These are phyloP conservation scores for Exophiala dermatitidis DNA, from an alignment of 2,329 filamentous ascomycete genomes.

Conservation along the genomic window DNA sequence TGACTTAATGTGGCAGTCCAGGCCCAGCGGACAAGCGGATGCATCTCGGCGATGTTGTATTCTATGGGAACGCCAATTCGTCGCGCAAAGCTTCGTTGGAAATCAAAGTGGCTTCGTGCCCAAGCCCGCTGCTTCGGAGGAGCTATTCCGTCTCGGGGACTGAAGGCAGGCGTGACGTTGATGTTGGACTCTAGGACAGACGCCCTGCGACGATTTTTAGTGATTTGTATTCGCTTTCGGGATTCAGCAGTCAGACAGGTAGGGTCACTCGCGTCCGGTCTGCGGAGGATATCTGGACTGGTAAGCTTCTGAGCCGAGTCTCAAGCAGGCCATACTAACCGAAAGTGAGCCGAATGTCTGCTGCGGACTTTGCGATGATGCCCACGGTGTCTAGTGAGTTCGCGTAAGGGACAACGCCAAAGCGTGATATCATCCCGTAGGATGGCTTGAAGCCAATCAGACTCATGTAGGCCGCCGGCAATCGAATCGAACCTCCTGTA, in stretches of 20 bases:
- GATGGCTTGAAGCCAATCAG: constrained; percentile 84
- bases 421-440: constrained; percentile 78
- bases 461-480: constrained; percentile 81
- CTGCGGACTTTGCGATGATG: constrained; percentile 54
- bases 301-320: constrained; percentile 28
- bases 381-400: constrained; percentile 91
- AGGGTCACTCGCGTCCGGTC: constrained; percentile 64
- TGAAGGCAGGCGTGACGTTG: not conserved
- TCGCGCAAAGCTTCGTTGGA: constrained; percentile 28
- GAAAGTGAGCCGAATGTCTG: constrained; percentile 48
- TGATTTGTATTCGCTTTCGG: constrained; percentile 35
- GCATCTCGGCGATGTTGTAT: constrained; percentile 81
- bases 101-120: not conserved
- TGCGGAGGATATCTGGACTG: constrained; percentile 44
- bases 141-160: not conserved
- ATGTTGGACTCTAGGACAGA: constrained; percentile 3
- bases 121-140: not conserved
- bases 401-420: constrained; percentile 82
- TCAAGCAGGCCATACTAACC: constrained; percentile 21
- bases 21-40: constrained; percentile 57
- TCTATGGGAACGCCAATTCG: constrained; percentile 59
- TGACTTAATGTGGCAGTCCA: constrained; percentile 59
- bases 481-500: constrained; percentile 79
- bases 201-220: constrained; percentile 10
- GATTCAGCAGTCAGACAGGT: constrained; percentile 58